Base-by-base conservation (phyloP, 768 basidiomycete genomes). In the Calocybe cyanea region DNA sequence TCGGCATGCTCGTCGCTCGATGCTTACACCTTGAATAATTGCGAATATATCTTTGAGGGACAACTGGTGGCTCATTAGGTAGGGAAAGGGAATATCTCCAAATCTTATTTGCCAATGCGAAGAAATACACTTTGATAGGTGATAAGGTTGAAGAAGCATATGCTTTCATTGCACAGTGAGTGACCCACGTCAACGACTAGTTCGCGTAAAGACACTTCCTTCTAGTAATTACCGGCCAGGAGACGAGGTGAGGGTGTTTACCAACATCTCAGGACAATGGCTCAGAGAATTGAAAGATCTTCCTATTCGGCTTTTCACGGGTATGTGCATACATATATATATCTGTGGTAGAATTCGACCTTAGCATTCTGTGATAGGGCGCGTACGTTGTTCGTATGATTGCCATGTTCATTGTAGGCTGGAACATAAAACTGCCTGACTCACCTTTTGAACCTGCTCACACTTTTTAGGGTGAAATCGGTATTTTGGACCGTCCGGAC, bases 91-190 rank as follows among this genome's bases (percentile, higher is more conserved):
- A n/a, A 45, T 14, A 23, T 31, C 25, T 19, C 15, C 10, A 19
- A 5, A 39, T 8, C 20, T 20, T 33, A 3, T 7, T 14, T 21
- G 23, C 21, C 25, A 11, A 19, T 41, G 1, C 32, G 31, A 30
- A 1, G 14, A 30, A 18, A 28, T 3, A 9, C 14, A 20, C 30
- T 7, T 18, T 39, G 21, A 35, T 43, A 87, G 84, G 66, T 32
- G 81, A 82, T 46, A 87, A 88, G 56, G 82, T 88, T 2, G 81
- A 87, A 63, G 84, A 87, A 52, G 85, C 80, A 25, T 86, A 87
- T 63, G 82, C 76, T n/a, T 88, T 88, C 57, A 82, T 88, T 54
- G 78, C 86, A 17, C 83, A 88, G 85, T 87, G 55, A 62, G 85
- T 67, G 13, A 13, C 37, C 41, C 30, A 7, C n/a, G 15, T 6